phyloP scores from a whole-genome alignment of 1,284 basidiomycete species.

The Apiotrichum laibachii region DNA sequence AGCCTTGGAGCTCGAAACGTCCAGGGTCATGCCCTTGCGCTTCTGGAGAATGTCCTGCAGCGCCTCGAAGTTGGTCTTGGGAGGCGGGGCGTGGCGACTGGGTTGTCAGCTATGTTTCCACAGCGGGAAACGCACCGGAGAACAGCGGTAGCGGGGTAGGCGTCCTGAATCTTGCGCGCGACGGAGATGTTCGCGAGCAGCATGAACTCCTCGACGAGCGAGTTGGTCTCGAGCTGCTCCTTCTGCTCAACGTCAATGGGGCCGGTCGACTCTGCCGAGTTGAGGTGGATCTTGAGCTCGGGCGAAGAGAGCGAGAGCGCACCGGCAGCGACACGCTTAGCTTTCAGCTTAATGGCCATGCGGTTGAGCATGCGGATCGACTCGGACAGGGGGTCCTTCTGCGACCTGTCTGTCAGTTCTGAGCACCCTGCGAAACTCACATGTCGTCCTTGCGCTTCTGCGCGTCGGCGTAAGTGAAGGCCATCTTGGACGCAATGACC shows the following conservation, averaged over 20 bases:
- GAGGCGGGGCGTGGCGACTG: slow-evolving; percentile 91
- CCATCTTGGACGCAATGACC: slow-evolving; percentile 93
- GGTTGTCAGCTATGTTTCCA: not conserved
- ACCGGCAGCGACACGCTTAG: slow-evolving; percentile 83
- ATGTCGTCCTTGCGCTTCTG: slow-evolving; percentile 90
- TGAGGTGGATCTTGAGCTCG: slow-evolving; percentile 94
- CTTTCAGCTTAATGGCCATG: slow-evolving; percentile 82
- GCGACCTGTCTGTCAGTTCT: slow-evolving; percentile 55
- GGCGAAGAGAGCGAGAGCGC: slow-evolving; percentile 96
- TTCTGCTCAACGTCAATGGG: slow-evolving; percentile 99
- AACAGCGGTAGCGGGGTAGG: slow-evolving; percentile 93
- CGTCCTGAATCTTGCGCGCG: slow-evolving; percentile 85
- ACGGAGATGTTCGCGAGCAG: slow-evolving; percentile 95
- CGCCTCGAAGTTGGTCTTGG: slow-evolving; percentile 91
- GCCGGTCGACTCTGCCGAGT: slow-evolving; percentile 86
- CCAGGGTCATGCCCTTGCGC: slow-evolving; percentile 77
- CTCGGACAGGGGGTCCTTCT: slow-evolving; percentile 78
- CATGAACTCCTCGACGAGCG: slow-evolving; percentile 99
- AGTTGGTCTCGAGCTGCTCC: slow-evolving; percentile 88
- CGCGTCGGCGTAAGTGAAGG: slow-evolving; percentile 97
- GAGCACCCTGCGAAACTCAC: slow-evolving; percentile 55
- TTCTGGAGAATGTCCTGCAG: slow-evolving; percentile 89
- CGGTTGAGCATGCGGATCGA: slow-evolving; percentile 87
- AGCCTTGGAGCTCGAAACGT: slow-evolving; percentile 87
- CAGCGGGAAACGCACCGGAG: slow-evolving; percentile 60